Evolutionary conservation across 768 basidiomycete genomes (phyloP).

Genomic region (Auricularia heimuer): DNA sequence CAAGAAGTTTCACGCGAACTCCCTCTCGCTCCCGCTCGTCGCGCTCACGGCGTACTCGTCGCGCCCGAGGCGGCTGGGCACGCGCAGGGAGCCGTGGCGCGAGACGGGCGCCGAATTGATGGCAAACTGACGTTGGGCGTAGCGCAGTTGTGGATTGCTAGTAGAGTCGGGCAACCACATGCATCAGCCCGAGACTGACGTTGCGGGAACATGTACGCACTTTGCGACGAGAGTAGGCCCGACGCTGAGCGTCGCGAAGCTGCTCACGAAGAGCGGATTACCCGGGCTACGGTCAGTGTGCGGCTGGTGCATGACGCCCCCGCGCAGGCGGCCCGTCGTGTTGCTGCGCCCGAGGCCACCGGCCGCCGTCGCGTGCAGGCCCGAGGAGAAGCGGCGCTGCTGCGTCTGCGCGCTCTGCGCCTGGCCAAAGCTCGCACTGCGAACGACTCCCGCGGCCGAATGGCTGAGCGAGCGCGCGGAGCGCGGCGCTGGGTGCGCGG

Average conservation of each 20-base stretch:
- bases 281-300: background rate
- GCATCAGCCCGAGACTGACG: no score
- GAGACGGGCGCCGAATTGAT: no score
- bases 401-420: background rate
- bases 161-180: background rate
- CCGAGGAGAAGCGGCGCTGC: background rate
- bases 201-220: background rate
- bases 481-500: background rate
- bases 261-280: constrained; percentile 1
- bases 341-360: background rate
- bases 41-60: background rate
- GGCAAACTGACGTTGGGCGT: background rate
- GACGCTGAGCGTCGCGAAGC: constrained; percentile 1
- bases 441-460: background rate
- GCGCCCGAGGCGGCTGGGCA: background rate
- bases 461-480: background rate
- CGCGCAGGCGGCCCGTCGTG: background rate
- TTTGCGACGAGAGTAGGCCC: background rate
- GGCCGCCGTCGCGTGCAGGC: background rate
- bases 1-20: background rate
- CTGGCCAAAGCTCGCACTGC: background rate
- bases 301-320: background rate
- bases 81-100: background rate
- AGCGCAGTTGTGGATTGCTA: background rate
- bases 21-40: background rate